Percentiles rank a stretch among this genome's conserved stretches.
Evolutionary conservation across 163 green algal genomes (phyloP).

Genomic region (Trebouxiophyceae sp.): DNA sequence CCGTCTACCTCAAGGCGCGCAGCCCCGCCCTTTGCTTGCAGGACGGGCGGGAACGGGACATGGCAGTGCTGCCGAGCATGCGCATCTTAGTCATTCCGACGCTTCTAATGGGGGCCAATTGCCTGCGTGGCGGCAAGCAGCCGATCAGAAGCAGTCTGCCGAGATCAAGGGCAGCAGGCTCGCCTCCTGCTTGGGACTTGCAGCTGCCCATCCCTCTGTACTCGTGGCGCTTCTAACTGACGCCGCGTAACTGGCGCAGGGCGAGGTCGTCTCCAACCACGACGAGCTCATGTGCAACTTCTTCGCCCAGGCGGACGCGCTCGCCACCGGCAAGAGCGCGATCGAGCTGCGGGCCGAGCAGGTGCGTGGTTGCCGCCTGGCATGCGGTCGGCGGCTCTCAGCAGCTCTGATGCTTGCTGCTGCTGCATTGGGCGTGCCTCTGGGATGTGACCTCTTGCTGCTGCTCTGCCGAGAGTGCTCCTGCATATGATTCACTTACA

Average conservation of each 20-base stretch:
- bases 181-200: too few species aligned
- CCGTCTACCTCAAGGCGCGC: slow-evolving; percentile 83
- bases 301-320: slow-evolving; percentile 97
- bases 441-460: not conserved
- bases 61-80: not conserved
- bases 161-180: too few species aligned
- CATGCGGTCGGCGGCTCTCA: too few species aligned
- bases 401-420: not conserved
- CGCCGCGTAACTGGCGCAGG: too few species aligned
- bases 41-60: too few species aligned
- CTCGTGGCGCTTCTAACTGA: too few species aligned
- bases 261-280: slow-evolving; percentile 96
- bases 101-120: not conserved
- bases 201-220: too few species aligned
- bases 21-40: not conserved
- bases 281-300: slow-evolving; percentile 99
- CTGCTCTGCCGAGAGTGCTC: too few species aligned
- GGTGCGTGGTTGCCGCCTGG: too few species aligned
- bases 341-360: slow-evolving; percentile 81
- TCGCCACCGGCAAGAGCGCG: slow-evolving; percentile 89
- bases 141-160: too few species aligned
- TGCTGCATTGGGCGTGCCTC: not conserved
- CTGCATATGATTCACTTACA: too few species aligned
- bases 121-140: not conserved
- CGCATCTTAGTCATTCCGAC: not conserved